These are phyloP conservation scores for Naegleria gruberi DNA, from an alignment of 208 protist species.

Conservation along the genomic window DNA sequence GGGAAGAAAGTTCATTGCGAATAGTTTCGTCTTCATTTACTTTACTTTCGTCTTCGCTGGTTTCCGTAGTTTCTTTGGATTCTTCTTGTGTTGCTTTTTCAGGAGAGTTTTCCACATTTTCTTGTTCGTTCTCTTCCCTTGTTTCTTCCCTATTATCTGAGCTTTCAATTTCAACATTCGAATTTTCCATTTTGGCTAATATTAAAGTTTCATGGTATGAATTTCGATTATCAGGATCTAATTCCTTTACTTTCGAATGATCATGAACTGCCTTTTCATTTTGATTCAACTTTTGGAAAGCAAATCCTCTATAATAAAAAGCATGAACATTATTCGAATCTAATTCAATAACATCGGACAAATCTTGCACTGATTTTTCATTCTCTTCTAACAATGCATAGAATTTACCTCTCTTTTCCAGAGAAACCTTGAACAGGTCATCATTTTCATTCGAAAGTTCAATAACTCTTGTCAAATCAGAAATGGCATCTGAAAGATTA, in stretches of 20 bases:
- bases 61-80: too few relatives aligned
- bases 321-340: constrained; percentile 60
- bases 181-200: too few relatives aligned
- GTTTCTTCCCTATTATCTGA: too few relatives aligned
- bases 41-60: too few relatives aligned
- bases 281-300: constrained; percentile 55
- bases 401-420: constrained; percentile 70
- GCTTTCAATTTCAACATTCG: too few relatives aligned
- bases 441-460: constrained; percentile 29
- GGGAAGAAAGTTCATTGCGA: too few relatives aligned
- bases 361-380: constrained; percentile 61
- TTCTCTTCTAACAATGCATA: constrained; percentile 50
- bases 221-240: constrained; percentile 78
- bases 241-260: constrained; percentile 63
- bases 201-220: too few relatives aligned
- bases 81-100: too few relatives aligned
- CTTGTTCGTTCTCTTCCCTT: too few relatives aligned
- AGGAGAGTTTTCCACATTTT: too few relatives aligned
- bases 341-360: constrained; percentile 52
- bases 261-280: constrained; percentile 51
- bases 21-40: too few relatives aligned
- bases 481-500: background rate
- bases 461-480: background rate
- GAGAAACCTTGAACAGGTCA: constrained; percentile 64
- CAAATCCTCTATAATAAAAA: constrained; percentile 70